Percentiles rank a stretch among this genome's conserved stretches.
These are phyloP conservation scores for Pythium volutum DNA, from an alignment of 352 stramenopile species.

Conservation along the genomic window DNA sequence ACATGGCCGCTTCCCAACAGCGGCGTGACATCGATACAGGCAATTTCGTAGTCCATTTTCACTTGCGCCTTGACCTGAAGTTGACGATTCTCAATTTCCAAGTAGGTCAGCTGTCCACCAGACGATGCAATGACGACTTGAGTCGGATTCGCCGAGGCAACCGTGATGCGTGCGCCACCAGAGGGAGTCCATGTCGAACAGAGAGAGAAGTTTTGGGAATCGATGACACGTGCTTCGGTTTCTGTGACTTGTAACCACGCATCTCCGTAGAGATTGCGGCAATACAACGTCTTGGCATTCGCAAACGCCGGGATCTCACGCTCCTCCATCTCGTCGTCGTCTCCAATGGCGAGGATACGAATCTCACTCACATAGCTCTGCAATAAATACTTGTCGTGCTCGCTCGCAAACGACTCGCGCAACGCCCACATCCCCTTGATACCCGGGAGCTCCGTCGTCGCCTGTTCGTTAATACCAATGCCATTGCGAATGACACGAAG, in stretches of 20 bases:
- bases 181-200: conserved; percentile 80
- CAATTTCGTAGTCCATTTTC: conserved; percentile 93
- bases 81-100: conserved; percentile 68
- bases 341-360: conserved; percentile 92
- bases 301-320: conserved; percentile 84
- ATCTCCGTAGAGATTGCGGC: conserved; percentile 89
- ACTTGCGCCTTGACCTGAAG: conserved; percentile 62
- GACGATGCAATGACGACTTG: conserved; percentile 92
- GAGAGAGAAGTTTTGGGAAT: conserved; percentile 55
- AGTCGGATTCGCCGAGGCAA: conserved; percentile 84
- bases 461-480: conserved; percentile 98
- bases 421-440: conserved; percentile 99
- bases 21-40: conserved; percentile 90
- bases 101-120: conserved; percentile 88
- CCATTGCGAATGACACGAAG: conserved; percentile 98
- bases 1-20: conserved; percentile 22
- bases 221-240: conserved; percentile 87
- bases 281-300: conserved; percentile 91
- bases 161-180: conserved; percentile 63
- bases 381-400: conserved; percentile 94
- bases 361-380: conserved; percentile 96
- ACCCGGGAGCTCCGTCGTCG: conserved; percentile 92
- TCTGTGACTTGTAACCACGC: conserved; percentile 95
- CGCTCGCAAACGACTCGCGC: conserved; percentile 75
- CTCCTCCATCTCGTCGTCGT: conserved; percentile 91